Evolutionary conservation across 176 grass and related monocot species (phyloP).

Genomic region (Carex littledalei): DNA sequence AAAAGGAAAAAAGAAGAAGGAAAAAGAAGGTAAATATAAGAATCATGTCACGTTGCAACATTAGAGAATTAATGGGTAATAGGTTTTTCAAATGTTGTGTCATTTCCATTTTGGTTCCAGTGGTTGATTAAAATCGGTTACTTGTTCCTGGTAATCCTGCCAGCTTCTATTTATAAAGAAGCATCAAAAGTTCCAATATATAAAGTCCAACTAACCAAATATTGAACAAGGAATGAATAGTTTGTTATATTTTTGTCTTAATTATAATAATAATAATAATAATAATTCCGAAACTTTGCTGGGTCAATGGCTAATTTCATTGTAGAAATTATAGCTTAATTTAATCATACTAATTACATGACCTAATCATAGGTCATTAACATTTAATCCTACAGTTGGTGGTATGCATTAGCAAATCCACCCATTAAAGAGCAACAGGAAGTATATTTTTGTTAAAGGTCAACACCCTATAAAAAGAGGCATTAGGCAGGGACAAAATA

Average conservation of each 20-base stretch:
- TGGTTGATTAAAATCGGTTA: background rate
- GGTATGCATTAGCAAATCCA: too few species aligned
- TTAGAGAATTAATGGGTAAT: background rate
- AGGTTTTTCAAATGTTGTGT: background rate
- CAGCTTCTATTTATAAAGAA: slow-evolving; percentile 31
- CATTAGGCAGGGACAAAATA: too few species aligned
- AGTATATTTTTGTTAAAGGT: too few species aligned
- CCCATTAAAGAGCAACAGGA: too few species aligned
- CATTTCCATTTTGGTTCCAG: background rate
- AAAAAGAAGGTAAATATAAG: background rate
- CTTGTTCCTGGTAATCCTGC: background rate
- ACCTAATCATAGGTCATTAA: too few species aligned
- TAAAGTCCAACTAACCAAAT: background rate
- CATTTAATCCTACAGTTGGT: too few species aligned
- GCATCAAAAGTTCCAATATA: background rate
- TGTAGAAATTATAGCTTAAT: too few species aligned
- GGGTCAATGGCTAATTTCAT: too few species aligned
- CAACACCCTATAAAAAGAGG: too few species aligned
- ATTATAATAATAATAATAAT: too few species aligned
- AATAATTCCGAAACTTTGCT: too few species aligned
- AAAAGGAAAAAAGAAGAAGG: background rate
- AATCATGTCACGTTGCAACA: background rate
- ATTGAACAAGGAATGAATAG: background rate
- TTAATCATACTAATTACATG: too few species aligned
- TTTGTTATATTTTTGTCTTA: background rate